Percentiles rank a stretch among this genome's conserved stretches.
These are phyloP conservation scores for Lentinula sp. DNA, from an alignment of 768 basidiomycete genomes.

Conservation along the genomic window DNA sequence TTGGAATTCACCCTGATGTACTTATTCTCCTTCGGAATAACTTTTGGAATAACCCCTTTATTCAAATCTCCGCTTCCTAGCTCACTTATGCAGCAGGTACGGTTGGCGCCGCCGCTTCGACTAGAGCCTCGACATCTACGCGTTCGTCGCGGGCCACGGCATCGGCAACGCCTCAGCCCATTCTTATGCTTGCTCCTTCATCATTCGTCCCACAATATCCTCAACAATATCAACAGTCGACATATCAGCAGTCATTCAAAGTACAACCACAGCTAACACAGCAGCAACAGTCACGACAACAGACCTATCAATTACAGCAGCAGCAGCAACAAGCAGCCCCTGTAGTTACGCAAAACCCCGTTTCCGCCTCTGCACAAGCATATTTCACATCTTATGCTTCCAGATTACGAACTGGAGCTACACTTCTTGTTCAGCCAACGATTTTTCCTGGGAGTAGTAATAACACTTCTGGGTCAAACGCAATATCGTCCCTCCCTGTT, in stretches of 20 bases:
- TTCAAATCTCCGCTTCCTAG: neutral
- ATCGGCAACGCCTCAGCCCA: neutral
- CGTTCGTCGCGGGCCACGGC: neutral
- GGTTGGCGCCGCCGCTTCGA: neutral
- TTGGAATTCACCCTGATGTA: neutral
- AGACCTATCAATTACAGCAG: neutral
- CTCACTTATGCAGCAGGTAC: neutral
- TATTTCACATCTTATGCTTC: constrained; percentile 80
- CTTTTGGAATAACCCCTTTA: neutral
- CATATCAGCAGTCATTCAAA: too few species aligned
- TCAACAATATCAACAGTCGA: neutral
- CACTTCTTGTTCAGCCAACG: constrained; percentile 88
- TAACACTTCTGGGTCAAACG: constrained; percentile 15
- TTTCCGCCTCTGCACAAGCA: constrained; percentile 65
- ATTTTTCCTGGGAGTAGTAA: constrained; percentile 18
- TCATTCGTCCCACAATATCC: neutral
- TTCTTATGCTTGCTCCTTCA: neutral
- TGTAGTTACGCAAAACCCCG: constrained; percentile 12
- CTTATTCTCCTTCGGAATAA: neutral
- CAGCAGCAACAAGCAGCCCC: neutral
- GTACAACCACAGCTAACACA: neutral
- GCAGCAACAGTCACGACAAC: neutral
- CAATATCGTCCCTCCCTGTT: constrained; percentile 14
- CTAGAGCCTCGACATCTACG: neutral
- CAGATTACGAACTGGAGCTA: constrained; percentile 84